Base-by-base conservation (phyloP, 306 rosid genomes). In the Cucurbita moschata region DNA sequence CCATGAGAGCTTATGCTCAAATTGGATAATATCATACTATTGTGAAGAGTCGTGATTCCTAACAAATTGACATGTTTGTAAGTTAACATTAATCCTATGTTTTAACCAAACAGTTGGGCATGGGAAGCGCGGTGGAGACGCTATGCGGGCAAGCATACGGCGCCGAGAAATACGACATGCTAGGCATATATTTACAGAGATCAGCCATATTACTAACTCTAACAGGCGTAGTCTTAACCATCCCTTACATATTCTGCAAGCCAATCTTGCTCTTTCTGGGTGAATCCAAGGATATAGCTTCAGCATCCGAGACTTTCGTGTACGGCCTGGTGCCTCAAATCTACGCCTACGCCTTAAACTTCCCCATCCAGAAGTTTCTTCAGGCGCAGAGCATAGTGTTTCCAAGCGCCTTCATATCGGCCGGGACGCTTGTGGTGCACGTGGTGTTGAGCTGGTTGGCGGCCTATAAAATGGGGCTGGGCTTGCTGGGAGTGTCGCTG, bases 81-180 rank as follows among this genome's bases (percentile, higher is more conserved):
- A 21, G 23, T 21, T 21, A 30, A 30, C 35, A 2, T 30, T 3
- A 30, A 30, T 30, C 30, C 9, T 6, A 5, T 40, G 8, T 40
- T 50, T 13, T 13, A n/a, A 39, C 6, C 3, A 0, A 37, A 62
- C 84, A 90, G 94, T 77, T 90, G 21, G 96, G 96, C 0, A 90
- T 90, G 96, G 96, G 96, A 70, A 90, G 96, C 4, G 96, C 96
- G 0, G 96, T 88, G 69, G 96, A 90, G 82, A 90, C 95, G 0
- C 74, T 90, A 56, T 88, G 96, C 5, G 96, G 96, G 0, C 95
- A 90, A 77, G 95, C 96, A 2, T 88, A 81, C 56, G 96, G 95
- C 0, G 96, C 90, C 1, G 46, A 77, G 1, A 84, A 71, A 55
- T 76, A 84, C 16, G 92, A 88, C 0, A 85, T 90, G 96, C 60